Evolutionary conservation across 768 basidiomycete species (phyloP), one percentile per base, ranked within the genome.

Genomic region (Mycena vitilis): DNA sequence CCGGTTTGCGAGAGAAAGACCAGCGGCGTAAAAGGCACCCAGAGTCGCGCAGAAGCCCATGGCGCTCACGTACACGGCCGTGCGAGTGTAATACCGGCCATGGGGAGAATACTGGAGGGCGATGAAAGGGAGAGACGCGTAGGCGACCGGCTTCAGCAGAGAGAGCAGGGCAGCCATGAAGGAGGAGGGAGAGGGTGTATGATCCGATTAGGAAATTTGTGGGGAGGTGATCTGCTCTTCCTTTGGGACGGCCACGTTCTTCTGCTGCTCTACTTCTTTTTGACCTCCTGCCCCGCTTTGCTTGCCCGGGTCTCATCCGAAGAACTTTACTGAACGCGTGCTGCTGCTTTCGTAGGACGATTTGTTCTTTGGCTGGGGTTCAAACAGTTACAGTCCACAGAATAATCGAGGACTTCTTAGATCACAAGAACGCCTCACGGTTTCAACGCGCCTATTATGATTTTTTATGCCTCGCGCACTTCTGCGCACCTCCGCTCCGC

Each of bases 71-170:
- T 94, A 98, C 49, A 92, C 71, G n/a, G 85, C 84, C 49, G 90
- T 76, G 67, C 92, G 89, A 73, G 91, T 86, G 79, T 92, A 94
- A 78, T 93, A 95, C 66, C 89, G 85, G 23, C 85, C 87, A 49
- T 82, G 75, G 23, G 89, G 86, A 2, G 88, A 89, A 5, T 81
- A 76, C 42, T 89, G 88, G 42, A 92, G 82, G 54, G 93, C 77
- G 73, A 94, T 80, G 68, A 89, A 74, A 1, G 94, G 94, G 38
- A 95, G 83, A 36, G 93, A 93, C 67, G 92, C 73, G 75, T 95
- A 95, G 54, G 90, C 93, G 60, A 94, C 78, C 6, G 93, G 89
- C 77, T 88, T 91, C 77, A 93, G 77, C 66, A 93, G 66, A 62
- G 83, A 81, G 54, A 84, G 74, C 73, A 93, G 75, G 74, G 91